phyloP scores from a whole-genome alignment of 441 rosid species.

The Adansonia grandidieri region DNA sequence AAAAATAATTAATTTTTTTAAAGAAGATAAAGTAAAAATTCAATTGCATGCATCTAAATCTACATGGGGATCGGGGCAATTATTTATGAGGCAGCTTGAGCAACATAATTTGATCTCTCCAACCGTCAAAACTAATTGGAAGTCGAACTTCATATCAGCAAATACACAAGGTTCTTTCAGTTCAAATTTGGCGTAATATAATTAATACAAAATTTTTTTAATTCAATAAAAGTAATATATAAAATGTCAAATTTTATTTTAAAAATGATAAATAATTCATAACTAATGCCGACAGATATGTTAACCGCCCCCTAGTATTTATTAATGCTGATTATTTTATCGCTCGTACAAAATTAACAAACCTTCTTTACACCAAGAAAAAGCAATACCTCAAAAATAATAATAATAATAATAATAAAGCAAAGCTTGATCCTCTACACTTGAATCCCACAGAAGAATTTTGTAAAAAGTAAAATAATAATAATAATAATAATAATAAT shows the following conservation, averaged over 20 bases:
- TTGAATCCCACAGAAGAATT: not conserved
- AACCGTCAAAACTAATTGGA: not conserved
- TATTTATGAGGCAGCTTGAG: not conserved
- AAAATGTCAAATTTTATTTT: too few species aligned
- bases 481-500: too few species aligned
- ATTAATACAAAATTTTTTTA: too few species aligned
- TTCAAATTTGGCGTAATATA: not conserved
- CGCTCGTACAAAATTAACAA: not conserved
- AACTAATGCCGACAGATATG: not conserved
- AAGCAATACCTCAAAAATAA: conserved; percentile 20
- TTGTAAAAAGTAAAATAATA: not conserved
- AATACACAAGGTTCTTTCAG: not conserved
- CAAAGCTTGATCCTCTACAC: conserved; percentile 27
- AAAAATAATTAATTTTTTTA: not conserved
- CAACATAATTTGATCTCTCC: too few species aligned
- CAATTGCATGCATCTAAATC: not conserved
- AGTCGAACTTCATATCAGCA: not conserved
- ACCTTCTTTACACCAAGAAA: not conserved
- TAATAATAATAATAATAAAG: conserved; percentile 15
- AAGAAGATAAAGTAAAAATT: not conserved
- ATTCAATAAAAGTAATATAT: too few species aligned
- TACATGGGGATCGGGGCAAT: too few species aligned
- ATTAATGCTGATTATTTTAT: not conserved
- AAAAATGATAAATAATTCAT: not conserved
- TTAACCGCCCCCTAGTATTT: not conserved